A percentile compares a stretch with the other conserved stretches of the same genome.
phyloP scores from a whole-genome alignment of 202 grass and related monocot species.

The Thinopyrum obtusiflorum region DNA sequence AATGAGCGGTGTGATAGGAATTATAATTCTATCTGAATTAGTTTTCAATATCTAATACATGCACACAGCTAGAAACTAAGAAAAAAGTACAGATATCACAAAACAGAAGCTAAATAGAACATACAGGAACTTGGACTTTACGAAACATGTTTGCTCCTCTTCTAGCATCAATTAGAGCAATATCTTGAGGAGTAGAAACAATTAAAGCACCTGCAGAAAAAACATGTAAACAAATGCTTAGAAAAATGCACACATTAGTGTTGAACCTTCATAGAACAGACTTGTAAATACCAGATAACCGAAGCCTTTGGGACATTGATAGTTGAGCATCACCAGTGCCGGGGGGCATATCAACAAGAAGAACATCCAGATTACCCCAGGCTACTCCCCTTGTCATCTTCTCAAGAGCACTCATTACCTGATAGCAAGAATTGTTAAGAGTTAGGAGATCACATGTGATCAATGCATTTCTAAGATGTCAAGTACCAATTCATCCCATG shows the following conservation, averaged over 20 bases:
- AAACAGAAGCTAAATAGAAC: constrained; percentile 19
- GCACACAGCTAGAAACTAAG: neutral
- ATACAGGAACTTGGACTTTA: constrained; percentile 99
- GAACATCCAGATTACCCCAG: constrained; percentile 93
- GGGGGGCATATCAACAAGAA: constrained; percentile 97
- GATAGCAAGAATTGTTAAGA: constrained; percentile 8
- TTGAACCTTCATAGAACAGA: constrained; percentile 19
- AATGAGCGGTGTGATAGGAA: neutral
- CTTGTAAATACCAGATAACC: constrained; percentile 72
- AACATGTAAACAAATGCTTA: constrained; percentile 16
- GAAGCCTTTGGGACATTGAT: constrained; percentile 94
- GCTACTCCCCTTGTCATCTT: constrained; percentile 93
- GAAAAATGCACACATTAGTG: neutral
- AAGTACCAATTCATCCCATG: constrained; percentile 6
- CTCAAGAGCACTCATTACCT: constrained; percentile 99
- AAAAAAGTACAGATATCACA: neutral
- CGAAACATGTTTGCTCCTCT: constrained; percentile 94
- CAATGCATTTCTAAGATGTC: constrained; percentile 9
- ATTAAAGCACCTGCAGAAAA: constrained; percentile 78
- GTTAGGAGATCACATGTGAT: constrained; percentile 22
- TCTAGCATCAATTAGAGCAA: constrained; percentile 94
- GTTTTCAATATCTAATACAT: neutral
- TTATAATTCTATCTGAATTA: neutral
- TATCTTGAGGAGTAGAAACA: constrained; percentile 97
- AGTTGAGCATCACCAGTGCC: constrained; percentile 97